Base-by-base conservation (phyloP, 805 yeast species). In the Spathaspora hagerdaliae region DNA sequence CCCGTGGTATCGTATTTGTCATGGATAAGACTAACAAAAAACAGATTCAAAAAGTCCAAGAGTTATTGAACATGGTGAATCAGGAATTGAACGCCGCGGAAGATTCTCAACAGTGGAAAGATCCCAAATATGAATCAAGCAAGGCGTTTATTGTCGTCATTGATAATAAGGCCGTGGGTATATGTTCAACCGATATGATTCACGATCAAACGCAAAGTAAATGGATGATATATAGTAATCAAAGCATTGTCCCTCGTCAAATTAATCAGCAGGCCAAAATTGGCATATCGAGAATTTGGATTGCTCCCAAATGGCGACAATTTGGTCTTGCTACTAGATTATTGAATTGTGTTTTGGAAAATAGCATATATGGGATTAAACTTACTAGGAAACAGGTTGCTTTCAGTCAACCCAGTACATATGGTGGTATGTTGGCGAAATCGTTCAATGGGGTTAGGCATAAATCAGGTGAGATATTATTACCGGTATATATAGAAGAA, bases 331-430 rank as follows among this genome's bases (percentile, higher is more conserved):
- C 79, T 0, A 53, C 63, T 6, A 57, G 55, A 37, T 54, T 85
- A 39, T 52, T 84, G 5, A 58, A 73, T 2, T 57, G 69, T 2
- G 78, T 81, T 0, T 60, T 72, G 43, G 56, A 56, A 1, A 52
- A 77, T 44, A 63, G 78, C 24, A 61, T 82, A 1, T 78, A 77
- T 54, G 88, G 87, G 0, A 55, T 75, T 45, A 41, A 24, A 0
- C 51, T 83, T 11, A 61, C 63, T 2, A 74, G 61, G 45, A 51
- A 49, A 12, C 73, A 78, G 47, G 58, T 85, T 14, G 86, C 82
- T 1, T 85, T 87, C 79, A 81, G 87, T 38, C 92, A 85, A 58
- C 90, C 91, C 0, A 80, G 86, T 47, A 77, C 71, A 41, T 71
- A 75, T 46, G 92, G 92, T 0, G 80, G 81, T 1, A 70, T 73